phyloP scores from a whole-genome alignment of 202 grass and related monocot genomes.

The Panicum hallii region DNA sequence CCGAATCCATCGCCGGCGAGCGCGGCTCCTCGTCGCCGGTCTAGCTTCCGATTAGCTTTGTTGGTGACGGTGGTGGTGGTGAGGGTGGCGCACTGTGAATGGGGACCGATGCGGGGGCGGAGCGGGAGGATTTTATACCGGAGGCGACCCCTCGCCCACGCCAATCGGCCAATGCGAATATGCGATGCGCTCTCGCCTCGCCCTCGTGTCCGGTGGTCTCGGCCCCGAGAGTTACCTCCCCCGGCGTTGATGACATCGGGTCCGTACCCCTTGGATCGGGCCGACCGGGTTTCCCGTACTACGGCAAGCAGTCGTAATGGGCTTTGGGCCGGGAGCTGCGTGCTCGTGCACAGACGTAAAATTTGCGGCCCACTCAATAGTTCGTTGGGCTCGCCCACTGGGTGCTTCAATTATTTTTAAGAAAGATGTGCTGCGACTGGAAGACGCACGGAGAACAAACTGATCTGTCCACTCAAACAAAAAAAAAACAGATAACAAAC shows the following conservation, averaged over 20 bases:
- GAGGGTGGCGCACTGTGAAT: conserved; percentile 21
- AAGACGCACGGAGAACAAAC: too few species aligned
- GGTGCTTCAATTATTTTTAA: too few species aligned
- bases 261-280: conserved; percentile 4
- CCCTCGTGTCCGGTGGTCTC: background rate
- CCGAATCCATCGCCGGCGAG: conserved; percentile 72
- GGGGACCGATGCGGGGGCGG: background rate
- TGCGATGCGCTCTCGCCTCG: conserved; percentile 14
- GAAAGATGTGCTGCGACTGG: too few species aligned
- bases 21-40: conserved; percentile 31
- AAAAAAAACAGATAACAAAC: too few species aligned
- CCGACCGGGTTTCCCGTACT: background rate
- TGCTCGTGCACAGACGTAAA: too few species aligned
- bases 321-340: background rate
- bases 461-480: too few species aligned
- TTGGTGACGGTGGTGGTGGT: background rate
- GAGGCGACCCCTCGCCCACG: conserved; percentile 21
- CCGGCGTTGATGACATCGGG: background rate
- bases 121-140: conserved; percentile 49
- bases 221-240: conserved; percentile 24
- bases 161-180: conserved; percentile 28
- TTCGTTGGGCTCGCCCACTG: background rate
- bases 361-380: background rate
- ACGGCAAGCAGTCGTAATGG: background rate
- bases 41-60: conserved; percentile 23